phyloP scores from a whole-genome alignment of 805 yeast species.

The Candida piceae region DNA sequence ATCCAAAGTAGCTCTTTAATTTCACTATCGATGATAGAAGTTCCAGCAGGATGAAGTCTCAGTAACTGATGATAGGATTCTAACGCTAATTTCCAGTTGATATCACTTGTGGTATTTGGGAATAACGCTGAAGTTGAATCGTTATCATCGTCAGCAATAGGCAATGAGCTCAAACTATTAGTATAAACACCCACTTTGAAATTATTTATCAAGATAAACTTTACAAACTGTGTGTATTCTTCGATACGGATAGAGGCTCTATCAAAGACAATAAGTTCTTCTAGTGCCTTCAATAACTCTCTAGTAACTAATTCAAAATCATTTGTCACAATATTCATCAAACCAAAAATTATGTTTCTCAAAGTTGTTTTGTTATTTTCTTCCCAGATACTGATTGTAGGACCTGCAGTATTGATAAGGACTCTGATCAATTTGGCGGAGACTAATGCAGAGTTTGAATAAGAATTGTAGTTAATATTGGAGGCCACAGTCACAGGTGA shows the following conservation, averaged over 20 bases:
- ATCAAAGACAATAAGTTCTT: constrained; percentile 45
- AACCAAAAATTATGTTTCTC: constrained; percentile 34
- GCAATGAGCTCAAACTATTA: constrained; percentile 19
- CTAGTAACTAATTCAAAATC: constrained; percentile 30
- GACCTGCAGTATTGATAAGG: constrained; percentile 53
- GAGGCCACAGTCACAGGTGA: constrained; percentile 40
- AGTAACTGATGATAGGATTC: constrained; percentile 27
- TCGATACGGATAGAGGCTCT: constrained; percentile 28
- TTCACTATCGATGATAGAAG: constrained; percentile 9
- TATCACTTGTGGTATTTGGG: constrained; percentile 30
- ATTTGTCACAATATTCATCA: constrained; percentile 30
- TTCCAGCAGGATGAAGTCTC: constrained; percentile 17
- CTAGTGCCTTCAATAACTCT: constrained; percentile 38
- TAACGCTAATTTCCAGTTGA: constrained; percentile 21
- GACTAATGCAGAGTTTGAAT: constrained; percentile 36
- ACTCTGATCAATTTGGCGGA: constrained; percentile 40
- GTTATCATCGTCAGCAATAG: constrained; percentile 21
- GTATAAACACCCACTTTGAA: constrained; percentile 28
- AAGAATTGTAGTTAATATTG: constrained; percentile 42
- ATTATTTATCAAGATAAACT: constrained; percentile 29
- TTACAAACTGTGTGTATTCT: constrained; percentile 28
- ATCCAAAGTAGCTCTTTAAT: constrained; percentile 28
- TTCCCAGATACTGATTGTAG: constrained; percentile 38
- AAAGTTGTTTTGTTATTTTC: constrained; percentile 26
- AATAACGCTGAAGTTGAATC: constrained; percentile 24